Evolutionary conservation across 139 green algal species (phyloP), one percentile per base, ranked within the genome.

Genomic region (Ettlia oleoabundans): DNA sequence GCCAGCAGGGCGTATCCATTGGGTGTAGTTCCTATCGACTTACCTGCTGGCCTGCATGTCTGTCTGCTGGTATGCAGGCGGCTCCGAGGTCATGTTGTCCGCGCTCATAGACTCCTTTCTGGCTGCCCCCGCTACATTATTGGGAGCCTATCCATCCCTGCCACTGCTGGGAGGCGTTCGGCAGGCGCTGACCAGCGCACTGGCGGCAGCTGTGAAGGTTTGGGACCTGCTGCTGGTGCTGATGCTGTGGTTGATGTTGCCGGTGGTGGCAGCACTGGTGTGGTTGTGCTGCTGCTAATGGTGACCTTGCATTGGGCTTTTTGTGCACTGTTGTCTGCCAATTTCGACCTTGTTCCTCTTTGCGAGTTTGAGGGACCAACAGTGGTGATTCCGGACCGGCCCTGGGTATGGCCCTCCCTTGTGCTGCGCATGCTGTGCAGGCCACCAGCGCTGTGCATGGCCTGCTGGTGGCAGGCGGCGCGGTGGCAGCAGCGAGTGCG

Each of bases 161-260:
- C 84, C 83, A 6, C 81, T 88, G 52, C 63, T 75, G 4, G 83
- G 66, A 21, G 38, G 26, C 47, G 53, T 90, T 70, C 86, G 92
- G 8, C 43, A 69, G 15, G 73, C 64, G 22, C 74, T 87, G 21
- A 40, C 81, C 52, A 52, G 72, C 37, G 80, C 84, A 13, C 86
- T 96, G 71, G 43, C 74, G 8, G 79, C 85, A 0, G 88, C 93
- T 0, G 82, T 93, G 43, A 91, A 90, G 90, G 92, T 92, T n/a
- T n/a, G n/a, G 73, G 9, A 18, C 1, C 37, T 37, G 42, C 37
- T 10, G 30, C 18, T 24, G 26, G 55, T 47, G 43, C 7, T 62
- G 18, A 24, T 8, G 32, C 30, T 42, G 28, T 35, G 18, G 8
- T n/a, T n/a, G n/a, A n/a, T n/a, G n/a, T n/a, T n/a, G n/a, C n/a